phyloP scores from a whole-genome alignment of 2,329 filamentous ascomycete species.

The Ceratocystis destructans region DNA sequence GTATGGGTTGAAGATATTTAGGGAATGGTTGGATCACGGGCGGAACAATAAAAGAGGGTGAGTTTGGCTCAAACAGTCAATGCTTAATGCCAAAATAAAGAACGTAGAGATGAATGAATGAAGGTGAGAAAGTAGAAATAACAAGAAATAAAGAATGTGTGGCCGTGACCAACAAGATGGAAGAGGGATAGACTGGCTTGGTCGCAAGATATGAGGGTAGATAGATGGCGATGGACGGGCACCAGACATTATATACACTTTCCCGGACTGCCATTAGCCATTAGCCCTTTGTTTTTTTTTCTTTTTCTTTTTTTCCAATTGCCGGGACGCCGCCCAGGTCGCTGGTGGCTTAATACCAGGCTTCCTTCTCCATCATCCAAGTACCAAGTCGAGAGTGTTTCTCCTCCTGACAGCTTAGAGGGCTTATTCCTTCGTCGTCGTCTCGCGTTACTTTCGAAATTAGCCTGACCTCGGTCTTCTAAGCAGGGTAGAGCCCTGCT shows the following conservation, averaged over 20 bases:
- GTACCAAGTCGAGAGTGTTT: background rate
- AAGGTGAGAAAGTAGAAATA: background rate
- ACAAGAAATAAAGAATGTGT: background rate
- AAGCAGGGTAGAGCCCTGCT: background rate
- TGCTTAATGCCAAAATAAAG: background rate
- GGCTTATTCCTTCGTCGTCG: background rate
- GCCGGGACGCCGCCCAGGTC: background rate
- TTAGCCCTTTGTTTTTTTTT: too few species aligned
- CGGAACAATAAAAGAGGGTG: background rate
- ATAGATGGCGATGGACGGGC: too few species aligned
- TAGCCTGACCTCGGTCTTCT: background rate
- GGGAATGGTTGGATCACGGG: background rate
- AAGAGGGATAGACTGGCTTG: background rate
- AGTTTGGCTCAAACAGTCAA: background rate
- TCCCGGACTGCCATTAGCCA: too few species aligned
- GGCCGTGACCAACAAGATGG: background rate
- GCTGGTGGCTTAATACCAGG: background rate
- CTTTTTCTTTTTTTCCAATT: too few species aligned
- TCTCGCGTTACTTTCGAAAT: conserved; percentile 1
- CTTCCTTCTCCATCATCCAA: background rate
- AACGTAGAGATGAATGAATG: background rate
- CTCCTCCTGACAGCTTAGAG: background rate
- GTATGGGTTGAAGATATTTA: background rate
- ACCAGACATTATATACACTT: background rate
- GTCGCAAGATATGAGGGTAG: background rate